These are phyloP conservation scores for Fusarium domesticum DNA, from an alignment of 2,329 filamentous ascomycete genomes.

Conservation along the genomic window DNA sequence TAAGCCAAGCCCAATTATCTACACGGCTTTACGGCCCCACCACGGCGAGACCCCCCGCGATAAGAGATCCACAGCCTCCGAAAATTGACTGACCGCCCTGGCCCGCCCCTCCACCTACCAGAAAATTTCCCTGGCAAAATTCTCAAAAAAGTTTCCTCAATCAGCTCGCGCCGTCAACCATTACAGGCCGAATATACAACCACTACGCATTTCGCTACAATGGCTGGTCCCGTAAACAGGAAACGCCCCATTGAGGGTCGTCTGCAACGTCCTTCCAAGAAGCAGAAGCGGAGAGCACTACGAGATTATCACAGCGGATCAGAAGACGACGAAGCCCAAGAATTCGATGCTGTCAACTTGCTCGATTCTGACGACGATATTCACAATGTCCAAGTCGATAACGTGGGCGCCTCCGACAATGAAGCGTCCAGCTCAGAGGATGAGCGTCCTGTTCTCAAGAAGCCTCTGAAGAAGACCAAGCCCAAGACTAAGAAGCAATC, in stretches of 20 bases:
- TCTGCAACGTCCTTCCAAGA: slow-evolving; percentile 47
- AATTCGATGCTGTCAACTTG: slow-evolving; percentile 51
- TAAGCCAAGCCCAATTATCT: too few species aligned
- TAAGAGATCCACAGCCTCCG: slow-evolving; percentile 8
- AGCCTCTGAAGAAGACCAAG: slow-evolving; percentile 31
- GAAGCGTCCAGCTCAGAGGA: slow-evolving; percentile 39
- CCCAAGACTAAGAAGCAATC: slow-evolving; percentile 20
- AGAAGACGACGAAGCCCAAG: slow-evolving; percentile 42
- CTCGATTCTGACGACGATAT: slow-evolving; percentile 58
- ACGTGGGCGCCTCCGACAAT: slow-evolving; percentile 41
- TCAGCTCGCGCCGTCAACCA: slow-evolving; percentile 11
- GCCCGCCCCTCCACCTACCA: slow-evolving; percentile 24
- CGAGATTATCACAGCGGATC: slow-evolving; percentile 53
- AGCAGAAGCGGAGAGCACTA: slow-evolving; percentile 47
- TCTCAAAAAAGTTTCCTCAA: slow-evolving; percentile 27
- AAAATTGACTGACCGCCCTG: slow-evolving; percentile 26
- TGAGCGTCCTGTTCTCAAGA: slow-evolving; percentile 30
- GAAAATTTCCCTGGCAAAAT: slow-evolving; percentile 29
- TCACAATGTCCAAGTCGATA: slow-evolving; percentile 51
- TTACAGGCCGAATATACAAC: slow-evolving; percentile 8
- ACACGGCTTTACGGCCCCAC: slow-evolving; percentile 11
- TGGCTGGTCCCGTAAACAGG: slow-evolving; percentile 35
- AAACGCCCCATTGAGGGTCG: slow-evolving; percentile 34
- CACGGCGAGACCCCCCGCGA: slow-evolving; percentile 1
- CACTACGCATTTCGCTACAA: slow-evolving; percentile 20